Percentiles rank a stretch among this genome's conserved stretches.
phyloP scores from a whole-genome alignment of 2,329 filamentous ascomycete genomes.

The Colletotrichum sp. region DNA sequence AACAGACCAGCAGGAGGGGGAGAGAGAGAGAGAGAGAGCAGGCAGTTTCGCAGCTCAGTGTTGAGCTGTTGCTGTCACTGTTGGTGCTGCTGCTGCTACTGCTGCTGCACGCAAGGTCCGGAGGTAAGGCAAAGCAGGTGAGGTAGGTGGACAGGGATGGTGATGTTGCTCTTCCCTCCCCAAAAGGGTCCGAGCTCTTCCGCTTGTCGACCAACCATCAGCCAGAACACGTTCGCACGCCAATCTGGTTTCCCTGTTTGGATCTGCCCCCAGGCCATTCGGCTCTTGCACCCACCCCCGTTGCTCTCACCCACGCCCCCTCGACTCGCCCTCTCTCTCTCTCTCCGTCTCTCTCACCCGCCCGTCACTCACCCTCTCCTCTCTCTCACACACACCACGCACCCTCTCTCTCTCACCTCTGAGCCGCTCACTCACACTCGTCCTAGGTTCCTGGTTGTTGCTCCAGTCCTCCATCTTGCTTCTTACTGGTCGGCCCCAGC shows the following conservation, averaged over 20 bases:
- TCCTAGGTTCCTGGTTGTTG: not conserved
- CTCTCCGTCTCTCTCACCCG: not conserved
- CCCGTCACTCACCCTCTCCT: not conserved
- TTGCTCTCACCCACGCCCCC: not conserved
- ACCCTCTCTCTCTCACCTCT: not conserved
- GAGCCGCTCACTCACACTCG: not conserved
- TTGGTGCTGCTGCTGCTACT: not conserved
- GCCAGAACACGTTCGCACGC: not conserved
- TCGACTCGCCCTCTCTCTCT: not conserved
- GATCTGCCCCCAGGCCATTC: slow-evolving; percentile 7
- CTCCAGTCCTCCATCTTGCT: not conserved
- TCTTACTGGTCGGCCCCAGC: not conserved
- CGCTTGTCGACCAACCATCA: slow-evolving; percentile 15
- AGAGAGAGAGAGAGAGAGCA: not conserved
- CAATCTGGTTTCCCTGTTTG: slow-evolving; percentile 16
- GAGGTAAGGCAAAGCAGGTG: not conserved
- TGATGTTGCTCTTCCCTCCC: slow-evolving; percentile 12
- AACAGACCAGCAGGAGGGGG: not conserved
- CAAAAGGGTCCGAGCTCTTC: slow-evolving; percentile 16
- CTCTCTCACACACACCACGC: not conserved
- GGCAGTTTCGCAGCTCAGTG: not conserved
- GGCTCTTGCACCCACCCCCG: slow-evolving; percentile 7
- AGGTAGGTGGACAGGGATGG: slow-evolving; percentile 18
- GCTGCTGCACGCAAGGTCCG: not conserved
- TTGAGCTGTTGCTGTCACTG: not conserved